A percentile compares a stretch with the other conserved stretches of the same genome.
These are phyloP conservation scores for Suillus paluster DNA, from an alignment of 768 basidiomycete genomes.

Conservation along the genomic window DNA sequence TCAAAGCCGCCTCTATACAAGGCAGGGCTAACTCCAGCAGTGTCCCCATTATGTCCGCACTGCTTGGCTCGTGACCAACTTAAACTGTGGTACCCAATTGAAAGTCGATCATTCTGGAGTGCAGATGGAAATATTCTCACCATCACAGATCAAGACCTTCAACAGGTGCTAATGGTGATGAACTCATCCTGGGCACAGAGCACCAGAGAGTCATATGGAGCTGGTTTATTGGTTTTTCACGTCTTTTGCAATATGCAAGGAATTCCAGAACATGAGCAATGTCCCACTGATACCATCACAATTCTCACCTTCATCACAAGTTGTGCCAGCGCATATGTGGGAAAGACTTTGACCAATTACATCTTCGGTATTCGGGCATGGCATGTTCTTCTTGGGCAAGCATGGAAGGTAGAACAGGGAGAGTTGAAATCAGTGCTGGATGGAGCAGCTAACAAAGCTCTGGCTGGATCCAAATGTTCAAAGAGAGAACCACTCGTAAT, in stretches of 20 bases:
- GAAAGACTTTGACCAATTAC: constrained; percentile 41
- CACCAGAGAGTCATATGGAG: no score
- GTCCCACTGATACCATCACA: constrained; percentile 29
- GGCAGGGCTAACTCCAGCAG: no score
- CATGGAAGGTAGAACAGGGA: neutral
- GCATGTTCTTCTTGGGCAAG: constrained; percentile 45
- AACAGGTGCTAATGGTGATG: neutral
- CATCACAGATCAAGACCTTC: neutral
- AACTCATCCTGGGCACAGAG: no score
- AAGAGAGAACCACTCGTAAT: no score
- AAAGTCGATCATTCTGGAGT: neutral
- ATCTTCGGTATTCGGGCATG: constrained; percentile 46
- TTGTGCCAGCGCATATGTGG: constrained; percentile 37
- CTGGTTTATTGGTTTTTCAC: constrained; percentile 39
- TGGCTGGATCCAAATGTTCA: no score
- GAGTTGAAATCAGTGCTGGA: neutral
- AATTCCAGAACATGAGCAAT: constrained; percentile 29
- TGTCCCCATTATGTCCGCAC: constrained; percentile 33
- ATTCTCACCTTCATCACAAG: constrained; percentile 35
- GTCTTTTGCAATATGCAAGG: constrained; percentile 40
- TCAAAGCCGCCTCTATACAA: no score
- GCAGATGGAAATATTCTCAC: neutral
- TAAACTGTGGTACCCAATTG: constrained; percentile 24
- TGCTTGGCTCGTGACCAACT: constrained; percentile 31
- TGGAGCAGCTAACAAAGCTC: no score